Evolutionary conservation across 2,329 filamentous ascomycete species (phyloP), one percentile per base, ranked within the genome.

Genomic region (Plectosphaerella plurivora): DNA sequence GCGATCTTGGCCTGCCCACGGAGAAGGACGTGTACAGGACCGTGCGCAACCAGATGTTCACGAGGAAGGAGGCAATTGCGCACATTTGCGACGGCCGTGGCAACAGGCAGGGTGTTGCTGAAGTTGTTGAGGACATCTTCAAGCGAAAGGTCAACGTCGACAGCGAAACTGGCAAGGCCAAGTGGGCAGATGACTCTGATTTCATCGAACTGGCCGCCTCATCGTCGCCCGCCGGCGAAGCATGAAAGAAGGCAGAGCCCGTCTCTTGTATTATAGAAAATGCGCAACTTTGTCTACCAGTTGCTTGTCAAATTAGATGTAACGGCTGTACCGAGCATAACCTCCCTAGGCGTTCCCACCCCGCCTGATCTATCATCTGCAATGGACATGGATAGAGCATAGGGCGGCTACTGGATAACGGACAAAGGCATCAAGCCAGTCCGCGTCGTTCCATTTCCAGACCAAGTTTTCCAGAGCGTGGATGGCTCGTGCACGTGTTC

Each of bases 61-160:
- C 71, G n/a, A 70, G 73, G 7, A 71, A 78, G 55, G 76, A 88
- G 67, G 79, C 92, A 54, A 69, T 88, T 35, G 73, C 79, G 18
- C 75, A 84, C 59, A 81, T 95, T 42, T 68, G 89, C 37, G 71
- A 75, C 46, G 75, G 69, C 59, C 81, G 77, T 63, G 75, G 78
- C 20, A 76, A 81, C 51, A 87, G 89, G 68, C 84, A 88, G 61
- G 89, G 89, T 45, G 82, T 91, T 42, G 74, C 73, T 59, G 77
- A 83, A 64, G 82, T 92, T 53, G 84, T 90, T 4, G 63, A 75
- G 49, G 89, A 92, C 65, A 84, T 92, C 25, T 60, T 91, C 57
- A 63, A 66, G 24, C 78, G 88, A 63, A 88, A 84, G 67, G 86
- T 84, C 10, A 68, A 59, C 28, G 64, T 66, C n/a, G 70, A 73